phyloP scores from a whole-genome alignment of 2,329 filamentous ascomycete species.

The Chaetomium sp. region DNA sequence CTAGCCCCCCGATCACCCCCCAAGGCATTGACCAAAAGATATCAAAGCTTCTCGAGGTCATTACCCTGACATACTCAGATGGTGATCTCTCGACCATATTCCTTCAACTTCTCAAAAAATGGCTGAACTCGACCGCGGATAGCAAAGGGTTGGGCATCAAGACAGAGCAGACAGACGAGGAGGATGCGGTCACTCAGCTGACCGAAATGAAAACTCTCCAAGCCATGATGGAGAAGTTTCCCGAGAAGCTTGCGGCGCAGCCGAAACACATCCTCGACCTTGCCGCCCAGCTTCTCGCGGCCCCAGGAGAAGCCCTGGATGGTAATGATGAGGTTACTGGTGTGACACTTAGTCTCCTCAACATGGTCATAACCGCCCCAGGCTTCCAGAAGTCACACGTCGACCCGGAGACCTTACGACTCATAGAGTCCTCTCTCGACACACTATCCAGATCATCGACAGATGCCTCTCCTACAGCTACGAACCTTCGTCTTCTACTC shows the following conservation, averaged over 20 bases:
- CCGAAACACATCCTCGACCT: constrained; percentile 61
- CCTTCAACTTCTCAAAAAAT: constrained; percentile 50
- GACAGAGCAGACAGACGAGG: constrained; percentile 21
- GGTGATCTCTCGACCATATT: constrained; percentile 57
- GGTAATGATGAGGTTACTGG: constrained; percentile 43
- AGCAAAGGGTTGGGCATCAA: constrained; percentile 26
- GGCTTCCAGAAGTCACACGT: constrained; percentile 47
- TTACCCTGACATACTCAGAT: constrained; percentile 45
- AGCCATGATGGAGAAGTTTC: constrained; percentile 56
- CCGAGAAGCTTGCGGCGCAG: constrained; percentile 56
- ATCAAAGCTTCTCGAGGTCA: constrained; percentile 40
- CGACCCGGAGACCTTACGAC: constrained; percentile 34
- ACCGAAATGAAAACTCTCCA: constrained; percentile 57
- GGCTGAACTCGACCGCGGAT: constrained; percentile 38
- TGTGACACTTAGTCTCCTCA: constrained; percentile 54
- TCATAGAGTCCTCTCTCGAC: constrained; percentile 44
- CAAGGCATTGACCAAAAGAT: constrained; percentile 43
- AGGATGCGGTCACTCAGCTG: constrained; percentile 43
- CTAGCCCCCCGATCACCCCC: constrained; percentile 23
- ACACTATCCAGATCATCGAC: constrained; percentile 34
- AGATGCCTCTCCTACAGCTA: constrained; percentile 46
- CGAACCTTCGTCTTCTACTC: constrained; percentile 50
- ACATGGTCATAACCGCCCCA: constrained; percentile 52
- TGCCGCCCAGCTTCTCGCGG: constrained; percentile 51
- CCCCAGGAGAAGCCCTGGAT: not conserved